Evolutionary conservation across 495 filamentous ascomycete genomes (phyloP).

Genomic region (Hypoxylon fuscum): DNA sequence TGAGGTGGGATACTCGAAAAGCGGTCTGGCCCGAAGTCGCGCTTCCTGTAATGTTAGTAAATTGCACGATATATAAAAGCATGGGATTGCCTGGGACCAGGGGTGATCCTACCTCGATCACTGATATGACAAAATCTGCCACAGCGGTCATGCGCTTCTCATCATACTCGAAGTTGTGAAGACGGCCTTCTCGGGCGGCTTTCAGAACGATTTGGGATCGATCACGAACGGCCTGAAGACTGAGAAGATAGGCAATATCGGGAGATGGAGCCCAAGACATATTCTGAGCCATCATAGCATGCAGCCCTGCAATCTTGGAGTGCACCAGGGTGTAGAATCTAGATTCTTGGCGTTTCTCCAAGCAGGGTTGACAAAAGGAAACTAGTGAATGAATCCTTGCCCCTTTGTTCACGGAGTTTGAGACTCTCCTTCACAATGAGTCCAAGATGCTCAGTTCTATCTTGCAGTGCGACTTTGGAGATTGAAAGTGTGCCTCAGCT

Average conservation of each 20-base stretch:
- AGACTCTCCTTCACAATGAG: not conserved
- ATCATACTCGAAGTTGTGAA: constrained; percentile 20
- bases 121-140: constrained; percentile 12
- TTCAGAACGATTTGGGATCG: constrained; percentile 15
- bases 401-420: not conserved
- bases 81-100: not conserved
- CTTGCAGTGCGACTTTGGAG: not conserved
- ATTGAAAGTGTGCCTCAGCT: not conserved
- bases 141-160: constrained; percentile 7
- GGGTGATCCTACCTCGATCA: constrained; percentile 3
- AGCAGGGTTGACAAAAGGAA: not conserved
- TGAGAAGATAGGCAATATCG: constrained; percentile 25
- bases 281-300: not conserved
- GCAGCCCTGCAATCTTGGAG: not conserved
- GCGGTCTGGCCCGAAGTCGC: constrained; percentile 81
- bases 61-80: not conserved
- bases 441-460: not conserved
- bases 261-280: constrained; percentile 4
- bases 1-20: constrained; percentile 85
- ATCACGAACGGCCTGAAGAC: constrained; percentile 28
- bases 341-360: not conserved
- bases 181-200: constrained; percentile 9
- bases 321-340: not conserved
- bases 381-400: not conserved
- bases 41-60: constrained; percentile 54